Percentiles rank a stretch among this genome's conserved stretches.
Conservation (phyloP, 805 yeast genomes). For the Monosporozyma unispora region DNA sequence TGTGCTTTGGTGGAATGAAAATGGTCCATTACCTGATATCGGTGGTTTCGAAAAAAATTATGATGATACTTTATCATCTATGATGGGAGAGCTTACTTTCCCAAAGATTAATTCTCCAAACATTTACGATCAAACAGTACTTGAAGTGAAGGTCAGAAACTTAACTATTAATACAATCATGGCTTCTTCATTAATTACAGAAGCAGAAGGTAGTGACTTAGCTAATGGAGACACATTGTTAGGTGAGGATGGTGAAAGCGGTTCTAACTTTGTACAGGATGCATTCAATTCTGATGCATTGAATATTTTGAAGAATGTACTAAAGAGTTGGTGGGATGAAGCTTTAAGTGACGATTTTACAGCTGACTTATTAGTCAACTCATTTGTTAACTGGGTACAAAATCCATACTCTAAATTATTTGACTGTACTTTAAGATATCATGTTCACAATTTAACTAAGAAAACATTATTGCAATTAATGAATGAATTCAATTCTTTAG, state of each 20-base stretch:
- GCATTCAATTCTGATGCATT: constrained; percentile 74
- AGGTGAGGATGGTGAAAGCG: constrained; percentile 12
- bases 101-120: constrained; percentile 73
- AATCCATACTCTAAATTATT: constrained; percentile 62
- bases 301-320: constrained; percentile 57
- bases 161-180: constrained; percentile 78
- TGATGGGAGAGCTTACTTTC: constrained; percentile 51
- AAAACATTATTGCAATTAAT: constrained; percentile 73
- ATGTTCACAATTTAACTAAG: constrained; percentile 76
- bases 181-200: constrained; percentile 74
- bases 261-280: constrained; percentile 55
- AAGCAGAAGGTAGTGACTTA: constrained; percentile 77
- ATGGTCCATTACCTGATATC: constrained; percentile 61
- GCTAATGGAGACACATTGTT: constrained; percentile 39
- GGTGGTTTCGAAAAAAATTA: constrained; percentile 72
- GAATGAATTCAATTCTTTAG: constrained; percentile 66
- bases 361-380: constrained; percentile 78
- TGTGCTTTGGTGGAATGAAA: constrained; percentile 90
- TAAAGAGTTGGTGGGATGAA: constrained; percentile 90
- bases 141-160: constrained; percentile 73
- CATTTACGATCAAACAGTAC: constrained; percentile 62
- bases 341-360: constrained; percentile 58
- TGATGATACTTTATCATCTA: constrained; percentile 31
- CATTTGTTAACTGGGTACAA: constrained; percentile 81
- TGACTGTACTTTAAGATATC: constrained; percentile 73